phyloP scores from a whole-genome alignment of 176 grass and related monocot genomes.

The Aegilops longissima region DNA sequence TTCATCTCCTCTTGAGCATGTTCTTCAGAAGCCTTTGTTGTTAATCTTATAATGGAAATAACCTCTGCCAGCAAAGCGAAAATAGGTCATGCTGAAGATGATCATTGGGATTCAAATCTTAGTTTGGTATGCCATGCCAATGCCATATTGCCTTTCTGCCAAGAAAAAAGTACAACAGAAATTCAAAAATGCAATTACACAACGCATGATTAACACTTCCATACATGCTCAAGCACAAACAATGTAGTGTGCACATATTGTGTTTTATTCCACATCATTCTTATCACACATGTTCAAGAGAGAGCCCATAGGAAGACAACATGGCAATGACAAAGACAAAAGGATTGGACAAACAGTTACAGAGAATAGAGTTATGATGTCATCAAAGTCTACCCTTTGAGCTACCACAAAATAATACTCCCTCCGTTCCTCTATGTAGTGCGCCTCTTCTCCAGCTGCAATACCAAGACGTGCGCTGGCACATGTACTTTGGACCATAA shows the following conservation, averaged over 20 bases:
- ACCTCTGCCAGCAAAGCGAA: no score
- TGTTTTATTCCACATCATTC: neutral
- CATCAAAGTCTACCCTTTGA: neutral
- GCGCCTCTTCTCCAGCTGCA: no score
- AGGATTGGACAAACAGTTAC: neutral
- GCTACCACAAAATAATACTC: neutral
- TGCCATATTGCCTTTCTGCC: no score
- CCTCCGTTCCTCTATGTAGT: no score
- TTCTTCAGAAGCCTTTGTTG: no score
- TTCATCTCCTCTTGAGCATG: no score
- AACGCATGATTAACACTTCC: neutral
- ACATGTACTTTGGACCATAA: no score
- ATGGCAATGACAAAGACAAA: neutral
- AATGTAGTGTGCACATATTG: neutral
- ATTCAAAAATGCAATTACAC: neutral
- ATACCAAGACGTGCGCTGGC: no score
- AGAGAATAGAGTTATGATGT: neutral
- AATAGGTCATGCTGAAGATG: no score
- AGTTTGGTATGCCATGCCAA: no score
- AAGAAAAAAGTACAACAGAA: neutral
- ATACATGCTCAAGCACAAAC: neutral
- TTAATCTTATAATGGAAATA: no score
- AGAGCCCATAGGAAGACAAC: neutral
- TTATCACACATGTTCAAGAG: neutral
- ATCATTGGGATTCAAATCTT: no score